Percentiles rank a stretch among this genome's conserved stretches.
Evolutionary conservation across 768 basidiomycete species (phyloP).

Genomic region (Termitomyces sp.): DNA sequence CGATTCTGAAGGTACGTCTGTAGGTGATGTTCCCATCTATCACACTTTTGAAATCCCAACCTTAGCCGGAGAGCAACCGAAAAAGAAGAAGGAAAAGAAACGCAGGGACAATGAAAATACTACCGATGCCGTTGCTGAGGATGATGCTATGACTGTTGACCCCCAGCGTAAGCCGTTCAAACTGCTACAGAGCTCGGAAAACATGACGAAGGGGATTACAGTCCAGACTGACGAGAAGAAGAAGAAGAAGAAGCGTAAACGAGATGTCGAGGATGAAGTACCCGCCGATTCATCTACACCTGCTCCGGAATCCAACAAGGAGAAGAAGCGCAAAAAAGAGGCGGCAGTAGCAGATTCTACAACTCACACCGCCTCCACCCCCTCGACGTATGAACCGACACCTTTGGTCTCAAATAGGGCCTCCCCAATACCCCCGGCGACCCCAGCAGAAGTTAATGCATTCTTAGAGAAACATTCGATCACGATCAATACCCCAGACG

Average conservation of each 20-base stretch:
- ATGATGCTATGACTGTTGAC: constrained; percentile 22
- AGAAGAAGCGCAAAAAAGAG: constrained; percentile 40
- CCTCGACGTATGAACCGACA: constrained; percentile 13
- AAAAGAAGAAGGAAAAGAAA: constrained; percentile 29
- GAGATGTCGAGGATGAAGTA: constrained; percentile 28
- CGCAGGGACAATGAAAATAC: constrained; percentile 22
- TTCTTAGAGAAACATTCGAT: constrained; percentile 76
- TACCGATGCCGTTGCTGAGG: constrained; percentile 12
- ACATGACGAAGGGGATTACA: neutral
- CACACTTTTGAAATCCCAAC: neutral
- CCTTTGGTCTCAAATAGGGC: constrained; percentile 15
- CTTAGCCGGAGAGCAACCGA: constrained; percentile 7
- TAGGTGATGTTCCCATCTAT: neutral
- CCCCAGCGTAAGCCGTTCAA: constrained; percentile 21
- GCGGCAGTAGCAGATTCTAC: constrained; percentile 19
- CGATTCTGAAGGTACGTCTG: constrained; percentile 23
- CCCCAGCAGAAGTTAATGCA: constrained; percentile 44
- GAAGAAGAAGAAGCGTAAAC: constrained; percentile 44
- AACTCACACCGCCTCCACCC: constrained; percentile 19
- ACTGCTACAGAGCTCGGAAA: neutral
- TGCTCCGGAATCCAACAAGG: constrained; percentile 35
- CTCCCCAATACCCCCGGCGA: constrained; percentile 19
- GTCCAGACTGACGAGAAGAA: constrained; percentile 25
- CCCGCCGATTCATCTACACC: constrained; percentile 6
- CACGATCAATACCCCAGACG: constrained; percentile 59